These are phyloP conservation scores for Cyberlindnera veronae DNA, from an alignment of 805 yeast genomes.

Conservation along the genomic window DNA sequence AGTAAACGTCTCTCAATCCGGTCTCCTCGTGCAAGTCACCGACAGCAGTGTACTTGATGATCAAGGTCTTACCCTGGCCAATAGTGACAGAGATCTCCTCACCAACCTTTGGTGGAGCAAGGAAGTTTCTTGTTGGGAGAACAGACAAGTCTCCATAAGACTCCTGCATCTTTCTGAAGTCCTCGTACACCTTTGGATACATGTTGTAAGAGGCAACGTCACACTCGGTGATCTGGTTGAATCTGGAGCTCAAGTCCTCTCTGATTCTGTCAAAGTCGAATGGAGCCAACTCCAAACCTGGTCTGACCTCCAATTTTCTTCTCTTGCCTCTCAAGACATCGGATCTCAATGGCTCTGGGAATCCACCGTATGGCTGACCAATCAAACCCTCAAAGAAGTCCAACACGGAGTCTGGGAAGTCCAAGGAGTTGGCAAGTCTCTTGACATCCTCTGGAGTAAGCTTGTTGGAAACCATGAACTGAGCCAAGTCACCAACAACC, in stretches of 20 bases:
- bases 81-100: conserved; percentile 88
- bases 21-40: conserved; percentile 83
- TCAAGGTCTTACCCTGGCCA: conserved; percentile 91
- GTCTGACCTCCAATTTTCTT: conserved; percentile 82
- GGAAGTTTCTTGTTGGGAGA: conserved; percentile 87
- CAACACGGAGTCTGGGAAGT: conserved; percentile 97
- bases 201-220: conserved; percentile 95
- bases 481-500: conserved; percentile 99
- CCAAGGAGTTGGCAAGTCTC: conserved; percentile 83
- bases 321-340: conserved; percentile 90
- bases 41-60: conserved; percentile 86
- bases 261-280: conserved; percentile 69
- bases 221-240: conserved; percentile 74
- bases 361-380: conserved; percentile 99
- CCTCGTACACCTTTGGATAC: conserved; percentile 98
- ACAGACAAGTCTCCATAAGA: conserved; percentile 91
- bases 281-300: conserved; percentile 88
- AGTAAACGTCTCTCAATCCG: conserved; percentile 94
- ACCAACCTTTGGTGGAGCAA: conserved; percentile 81
- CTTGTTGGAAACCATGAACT: conserved; percentile 97
- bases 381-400: conserved; percentile 99
- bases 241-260: conserved; percentile 72
- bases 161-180: conserved; percentile 67
- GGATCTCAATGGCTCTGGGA: conserved; percentile 98
- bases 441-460: conserved; percentile 79